Percentiles rank a stretch among this genome's conserved stretches.
These are phyloP conservation scores for Nakazawaea pomicola DNA, from an alignment of 805 yeast species.

Conservation along the genomic window DNA sequence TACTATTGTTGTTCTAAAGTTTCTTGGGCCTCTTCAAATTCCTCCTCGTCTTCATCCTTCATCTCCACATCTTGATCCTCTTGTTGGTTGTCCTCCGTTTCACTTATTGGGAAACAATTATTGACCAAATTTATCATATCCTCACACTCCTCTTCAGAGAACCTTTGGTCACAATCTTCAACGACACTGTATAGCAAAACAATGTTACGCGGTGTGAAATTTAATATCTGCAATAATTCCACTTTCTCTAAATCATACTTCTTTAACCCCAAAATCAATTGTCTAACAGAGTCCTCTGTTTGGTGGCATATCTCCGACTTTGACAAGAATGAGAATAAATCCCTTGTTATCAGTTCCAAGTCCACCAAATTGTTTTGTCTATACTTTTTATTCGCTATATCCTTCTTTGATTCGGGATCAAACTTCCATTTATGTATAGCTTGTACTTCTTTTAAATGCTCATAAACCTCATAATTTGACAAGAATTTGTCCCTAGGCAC, in stretches of 20 bases:
- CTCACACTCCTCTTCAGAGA: slow-evolving; percentile 61
- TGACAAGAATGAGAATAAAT: slow-evolving; percentile 38
- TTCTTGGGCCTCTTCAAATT: not conserved
- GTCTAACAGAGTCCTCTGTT: slow-evolving; percentile 24
- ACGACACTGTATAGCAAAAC: slow-evolving; percentile 76
- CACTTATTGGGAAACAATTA: slow-evolving; percentile 45
- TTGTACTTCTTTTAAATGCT: slow-evolving; percentile 47
- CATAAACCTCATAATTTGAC: slow-evolving; percentile 60
- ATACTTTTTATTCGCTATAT: slow-evolving; percentile 24
- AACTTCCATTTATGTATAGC: slow-evolving; percentile 42
- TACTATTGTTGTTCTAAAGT: not conserved
- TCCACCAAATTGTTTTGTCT: slow-evolving; percentile 33
- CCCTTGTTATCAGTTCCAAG: slow-evolving; percentile 45
- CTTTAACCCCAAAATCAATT: slow-evolving; percentile 41
- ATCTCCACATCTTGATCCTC: slow-evolving; percentile 12
- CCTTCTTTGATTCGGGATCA: slow-evolving; percentile 19
- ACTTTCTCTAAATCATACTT: slow-evolving; percentile 64
- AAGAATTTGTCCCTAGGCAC: slow-evolving; percentile 51
- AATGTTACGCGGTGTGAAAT: slow-evolving; percentile 72
- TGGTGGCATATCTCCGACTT: slow-evolving; percentile 30
- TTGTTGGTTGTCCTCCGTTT: slow-evolving; percentile 22
- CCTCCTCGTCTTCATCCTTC: slow-evolving; percentile 10
- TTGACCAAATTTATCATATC: slow-evolving; percentile 51
- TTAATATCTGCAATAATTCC: slow-evolving; percentile 80
- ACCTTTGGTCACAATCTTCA: slow-evolving; percentile 90